These are phyloP conservation scores for Aspergillus felis DNA, from an alignment of 2,329 filamentous ascomycete species.

Conservation along the genomic window DNA sequence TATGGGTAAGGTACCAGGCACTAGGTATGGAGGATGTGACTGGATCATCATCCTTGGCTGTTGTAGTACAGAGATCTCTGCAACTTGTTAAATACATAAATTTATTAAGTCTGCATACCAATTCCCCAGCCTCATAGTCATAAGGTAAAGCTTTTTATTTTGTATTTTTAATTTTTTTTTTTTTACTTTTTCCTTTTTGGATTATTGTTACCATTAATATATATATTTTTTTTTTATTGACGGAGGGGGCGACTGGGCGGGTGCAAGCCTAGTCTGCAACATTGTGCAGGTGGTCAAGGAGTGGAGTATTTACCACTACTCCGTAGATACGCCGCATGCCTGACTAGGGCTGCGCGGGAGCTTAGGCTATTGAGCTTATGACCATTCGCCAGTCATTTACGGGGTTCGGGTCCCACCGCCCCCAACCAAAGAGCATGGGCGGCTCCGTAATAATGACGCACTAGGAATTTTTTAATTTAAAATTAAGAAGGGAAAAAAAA, in stretches of 20 bases:
- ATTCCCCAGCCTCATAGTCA: neutral
- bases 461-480: conserved; percentile 9
- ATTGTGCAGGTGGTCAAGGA: conserved; percentile 16
- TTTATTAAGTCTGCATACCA: neutral
- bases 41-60: neutral
- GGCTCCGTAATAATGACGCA: conserved; percentile 12
- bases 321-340: conserved; percentile 16
- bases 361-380: conserved; percentile 25
- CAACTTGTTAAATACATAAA: neutral
- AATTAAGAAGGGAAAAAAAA: conserved; percentile 5
- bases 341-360: conserved; percentile 21
- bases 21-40: neutral
- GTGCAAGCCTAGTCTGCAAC: conserved; percentile 9
- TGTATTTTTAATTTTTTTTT: too few relatives aligned
- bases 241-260: conserved; percentile 1
- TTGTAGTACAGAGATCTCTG: neutral
- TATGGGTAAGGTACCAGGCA: neutral
- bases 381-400: conserved; percentile 20
- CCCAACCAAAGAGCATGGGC: conserved; percentile 17
- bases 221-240: neutral
- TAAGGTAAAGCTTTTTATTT: neutral
- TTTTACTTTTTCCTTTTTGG: neutral
- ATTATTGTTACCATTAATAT: neutral
- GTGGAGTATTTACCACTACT: conserved; percentile 4
- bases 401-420: conserved; percentile 15